Base-by-base conservation (phyloP, 2,329 filamentous ascomycete genomes). In the Nigrospora sphaerica region DNA sequence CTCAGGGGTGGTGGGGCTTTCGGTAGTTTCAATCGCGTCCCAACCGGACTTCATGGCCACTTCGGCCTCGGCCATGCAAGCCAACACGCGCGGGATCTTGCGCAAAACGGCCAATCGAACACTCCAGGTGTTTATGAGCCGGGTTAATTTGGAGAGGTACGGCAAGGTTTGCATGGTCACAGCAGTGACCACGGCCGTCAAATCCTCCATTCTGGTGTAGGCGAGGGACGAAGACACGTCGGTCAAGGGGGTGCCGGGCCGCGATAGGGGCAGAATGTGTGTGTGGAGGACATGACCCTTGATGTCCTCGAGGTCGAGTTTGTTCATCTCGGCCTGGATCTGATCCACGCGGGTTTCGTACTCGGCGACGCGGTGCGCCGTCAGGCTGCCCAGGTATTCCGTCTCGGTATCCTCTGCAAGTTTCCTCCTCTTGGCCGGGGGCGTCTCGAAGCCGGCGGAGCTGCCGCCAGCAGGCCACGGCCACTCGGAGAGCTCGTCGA, bases 161-260 rank as follows among this genome's bases (percentile, higher is more conserved):
- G 93, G 93, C 17, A 98, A 74, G 4, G 89, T 82, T 60, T 93
- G 88, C n/a, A 98, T 69, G 16, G 95, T 86, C 32, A 92, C 95
- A 28, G 91, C 88, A 1, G 93, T 96, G 47, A 97, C 79, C 40
- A 97, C 77, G 19, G 92, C 88, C 10, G 89, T 91, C 57, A 95
- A 81, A 63, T 97, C 93, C 56, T 93, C 90, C 73, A 97, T 80
- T 50, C 78, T 83, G 51, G 78, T 79, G 64, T 87, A 87, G 37
- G 72, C 69, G 31, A 59, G 69, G 56, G 55, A 69, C 55, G 60
- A 71, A 59, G 61, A 65, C 57, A 63, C 53, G 57, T 69, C 57
- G 52, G 73, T 63, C 40, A 73, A 69, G 12, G 73, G 73, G 12
- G 68, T 73, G 7, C 65, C 68, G 12, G 70, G 72, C 37, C 77